A percentile compares a stretch with the other conserved stretches of the same genome.
Conservation (phyloP, 2,329 filamentous ascomycete species). For the Fonsecaea erecta region DNA sequence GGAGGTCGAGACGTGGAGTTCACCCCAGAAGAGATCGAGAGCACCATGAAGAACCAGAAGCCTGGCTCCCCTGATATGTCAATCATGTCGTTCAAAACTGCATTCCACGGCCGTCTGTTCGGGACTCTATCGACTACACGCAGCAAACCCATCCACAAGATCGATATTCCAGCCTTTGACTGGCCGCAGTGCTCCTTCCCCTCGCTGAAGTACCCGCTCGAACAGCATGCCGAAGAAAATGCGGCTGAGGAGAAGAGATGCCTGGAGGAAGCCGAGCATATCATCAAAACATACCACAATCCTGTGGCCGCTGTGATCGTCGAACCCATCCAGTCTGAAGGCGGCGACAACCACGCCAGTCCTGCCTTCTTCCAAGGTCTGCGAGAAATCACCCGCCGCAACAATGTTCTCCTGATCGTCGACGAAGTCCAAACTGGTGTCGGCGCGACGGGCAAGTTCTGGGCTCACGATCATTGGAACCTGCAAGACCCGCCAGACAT, state of each 20-base stretch:
- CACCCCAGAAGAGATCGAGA: constrained; percentile 73
- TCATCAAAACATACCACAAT: constrained; percentile 77
- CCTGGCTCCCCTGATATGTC: constrained; percentile 80
- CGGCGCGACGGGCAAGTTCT: constrained; percentile 91
- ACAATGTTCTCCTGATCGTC: constrained; percentile 72
- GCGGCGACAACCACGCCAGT: constrained; percentile 91
- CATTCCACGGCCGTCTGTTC: constrained; percentile 89
- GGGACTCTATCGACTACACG: constrained; percentile 85
- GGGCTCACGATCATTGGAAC: constrained; percentile 96
- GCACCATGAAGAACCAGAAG: constrained; percentile 78
- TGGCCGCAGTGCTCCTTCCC: constrained; percentile 93
- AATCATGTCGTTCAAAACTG: constrained; percentile 86
- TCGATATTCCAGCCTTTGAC: constrained; percentile 93
- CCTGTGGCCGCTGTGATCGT: constrained; percentile 82
- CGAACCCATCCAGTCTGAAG: constrained; percentile 92
- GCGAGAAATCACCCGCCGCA: constrained; percentile 75
- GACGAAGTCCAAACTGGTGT: constrained; percentile 95
- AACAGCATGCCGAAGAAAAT: constrained; percentile 79
- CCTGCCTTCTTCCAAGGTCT: constrained; percentile 85
- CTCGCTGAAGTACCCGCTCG: constrained; percentile 81
- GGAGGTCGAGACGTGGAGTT: constrained; percentile 79
- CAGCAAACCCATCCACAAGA: constrained; percentile 91
- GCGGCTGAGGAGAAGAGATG: constrained; percentile 78
- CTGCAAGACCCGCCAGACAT: constrained; percentile 81
- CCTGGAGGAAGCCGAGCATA: constrained; percentile 78